Conservation (phyloP, 345 rosid species). For the Pelargonium nanum region DNA sequence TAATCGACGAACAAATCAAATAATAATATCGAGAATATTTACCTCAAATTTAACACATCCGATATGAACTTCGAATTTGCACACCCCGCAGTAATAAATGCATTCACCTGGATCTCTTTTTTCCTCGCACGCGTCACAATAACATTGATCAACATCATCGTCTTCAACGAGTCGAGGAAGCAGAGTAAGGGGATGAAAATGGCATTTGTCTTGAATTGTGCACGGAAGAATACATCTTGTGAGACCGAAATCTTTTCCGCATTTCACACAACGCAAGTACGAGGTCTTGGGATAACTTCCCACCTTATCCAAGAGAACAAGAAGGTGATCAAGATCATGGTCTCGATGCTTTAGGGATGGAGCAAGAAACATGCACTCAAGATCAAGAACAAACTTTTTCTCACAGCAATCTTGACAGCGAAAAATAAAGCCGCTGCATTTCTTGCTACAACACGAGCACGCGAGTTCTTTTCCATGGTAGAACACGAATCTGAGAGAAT, state of each 20-base stretch:
- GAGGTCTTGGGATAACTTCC: not conserved
- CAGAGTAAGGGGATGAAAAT: not conserved
- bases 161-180: not conserved
- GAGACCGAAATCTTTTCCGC: not conserved
- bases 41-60: not conserved
- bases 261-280: not conserved
- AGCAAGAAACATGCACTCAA: not conserved
- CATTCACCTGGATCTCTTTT: not conserved
- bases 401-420: too few relatives aligned
- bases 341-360: not conserved
- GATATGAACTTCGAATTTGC: not conserved
- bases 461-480: not conserved
- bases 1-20: too few relatives aligned
- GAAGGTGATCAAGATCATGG: not conserved
- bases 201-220: not conserved
- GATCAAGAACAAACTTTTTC: not conserved
- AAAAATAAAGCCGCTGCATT: not conserved
- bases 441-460: not conserved
- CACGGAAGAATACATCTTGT: not conserved
- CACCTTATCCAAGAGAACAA: not conserved
- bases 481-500: not conserved
- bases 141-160: not conserved
- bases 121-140: not conserved
- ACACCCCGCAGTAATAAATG: not conserved
- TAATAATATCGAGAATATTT: not conserved